phyloP scores from a whole-genome alignment of 1,284 basidiomycete species.

The Naganishia sp. region DNA sequence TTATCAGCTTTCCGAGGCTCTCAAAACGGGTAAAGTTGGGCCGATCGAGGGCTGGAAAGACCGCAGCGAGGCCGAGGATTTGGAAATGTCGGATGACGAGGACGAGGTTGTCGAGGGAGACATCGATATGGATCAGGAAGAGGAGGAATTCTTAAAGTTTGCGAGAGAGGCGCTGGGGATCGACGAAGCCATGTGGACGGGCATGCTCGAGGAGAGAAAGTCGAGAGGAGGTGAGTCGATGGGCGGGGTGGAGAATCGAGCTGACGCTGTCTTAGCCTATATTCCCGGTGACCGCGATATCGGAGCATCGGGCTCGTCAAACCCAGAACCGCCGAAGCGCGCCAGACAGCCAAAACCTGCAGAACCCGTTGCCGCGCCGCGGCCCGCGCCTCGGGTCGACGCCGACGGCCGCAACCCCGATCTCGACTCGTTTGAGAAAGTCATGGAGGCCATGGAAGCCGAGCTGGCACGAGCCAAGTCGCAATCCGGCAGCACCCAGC shows the following conservation, averaged over 20 bases:
- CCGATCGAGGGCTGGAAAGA: constrained; percentile 27
- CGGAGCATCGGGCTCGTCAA: neutral
- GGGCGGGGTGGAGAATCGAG: neutral
- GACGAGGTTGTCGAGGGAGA: constrained; percentile 73
- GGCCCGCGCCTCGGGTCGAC: neutral
- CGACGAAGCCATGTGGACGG: constrained; percentile 75
- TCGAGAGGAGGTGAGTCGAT: constrained; percentile 61
- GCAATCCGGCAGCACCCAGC: neutral
- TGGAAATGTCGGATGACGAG: constrained; percentile 37
- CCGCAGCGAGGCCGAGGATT: constrained; percentile 29
- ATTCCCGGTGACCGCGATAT: constrained; percentile 19
- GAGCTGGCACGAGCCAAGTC: constrained; percentile 61
- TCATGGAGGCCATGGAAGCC: constrained; percentile 91
- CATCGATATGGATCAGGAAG: constrained; percentile 82
- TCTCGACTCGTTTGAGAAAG: constrained; percentile 86
- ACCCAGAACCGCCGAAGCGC: neutral
- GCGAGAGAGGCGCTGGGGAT: constrained; percentile 85
- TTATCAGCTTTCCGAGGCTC: constrained; percentile 26
- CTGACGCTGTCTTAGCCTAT: constrained; percentile 16
- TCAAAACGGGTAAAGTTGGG: constrained; percentile 30
- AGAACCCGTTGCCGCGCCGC: neutral
- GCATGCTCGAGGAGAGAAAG: constrained; percentile 73
- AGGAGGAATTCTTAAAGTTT: constrained; percentile 89
- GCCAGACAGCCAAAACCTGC: neutral
- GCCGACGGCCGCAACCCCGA: constrained; percentile 58